Evolutionary conservation across 495 filamentous ascomycete species (phyloP), one percentile per base, ranked within the genome.

Genomic region (Amorphotheca resinae): DNA sequence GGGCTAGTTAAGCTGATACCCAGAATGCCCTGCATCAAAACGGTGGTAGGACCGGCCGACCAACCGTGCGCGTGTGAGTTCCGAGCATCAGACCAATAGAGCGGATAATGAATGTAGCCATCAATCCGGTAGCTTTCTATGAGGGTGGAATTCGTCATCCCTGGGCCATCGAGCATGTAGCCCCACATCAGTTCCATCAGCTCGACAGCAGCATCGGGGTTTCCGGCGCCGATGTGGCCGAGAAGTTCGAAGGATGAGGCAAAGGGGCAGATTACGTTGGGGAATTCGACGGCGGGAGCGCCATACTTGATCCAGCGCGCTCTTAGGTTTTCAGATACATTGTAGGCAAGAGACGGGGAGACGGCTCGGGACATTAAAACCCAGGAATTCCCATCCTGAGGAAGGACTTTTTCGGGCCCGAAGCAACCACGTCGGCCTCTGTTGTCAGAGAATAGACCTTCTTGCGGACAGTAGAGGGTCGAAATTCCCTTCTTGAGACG

Each of bases 1-100:
- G 65, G 71, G 4, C 55, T 61, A 12, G 62, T 56, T 3, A 78
- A 46, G 34, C 65, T 57, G 22, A 82, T 64, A 4, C 76, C 77
- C 6, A 74, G 59, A 7, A 79, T 59, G 39, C 69, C 67, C 25
- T 67, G 59, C 2, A 62, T 71, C 22, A 82, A 56, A 8, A 67
- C 65, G 7, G 64, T 66, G 6, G 75, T 80, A 3, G 76, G 76
- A 8, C 74, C 73, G 3, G 69, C 63, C 0, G 69, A 63, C 76
- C 76, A 80, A 0, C 76, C 76, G 49, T 80, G 77, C 0, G 76
- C 68, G 44, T 79, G 76, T 11, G 60, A 67, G 18, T 72, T 65
- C 4, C 73, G 60, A 5, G 73, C 59, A 23, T 67, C 61, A 42
- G 67, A 67, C 28, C 46, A 56, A 53, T 78, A 78, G 0, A 72